These are phyloP conservation scores for Paraphaeosphaeria minitans DNA, from an alignment of 2,329 filamentous ascomycete species.

Conservation along the genomic window DNA sequence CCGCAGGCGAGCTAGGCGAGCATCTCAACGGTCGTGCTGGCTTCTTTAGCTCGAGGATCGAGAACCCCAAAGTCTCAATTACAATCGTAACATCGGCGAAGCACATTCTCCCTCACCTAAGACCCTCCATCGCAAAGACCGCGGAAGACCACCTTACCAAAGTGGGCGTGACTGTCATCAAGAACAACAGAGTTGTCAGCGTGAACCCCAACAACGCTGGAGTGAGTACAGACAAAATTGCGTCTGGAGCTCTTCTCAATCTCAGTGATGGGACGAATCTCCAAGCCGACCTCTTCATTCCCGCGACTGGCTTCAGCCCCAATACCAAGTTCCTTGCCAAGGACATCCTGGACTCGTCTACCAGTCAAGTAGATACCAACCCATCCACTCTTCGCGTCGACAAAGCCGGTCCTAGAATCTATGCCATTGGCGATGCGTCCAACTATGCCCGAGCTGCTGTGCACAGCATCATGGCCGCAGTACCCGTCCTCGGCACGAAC, in stretches of 20 bases:
- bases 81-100: constrained; percentile 40
- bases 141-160: constrained; percentile 45
- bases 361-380: constrained; percentile 9
- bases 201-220: constrained; percentile 33
- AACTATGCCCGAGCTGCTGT: constrained; percentile 39
- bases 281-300: constrained; percentile 43
- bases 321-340: constrained; percentile 39
- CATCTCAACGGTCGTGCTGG: constrained; percentile 55
- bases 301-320: constrained; percentile 40
- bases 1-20: constrained; percentile 52
- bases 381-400: constrained; percentile 36
- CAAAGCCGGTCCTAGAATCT: constrained; percentile 32
- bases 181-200: constrained; percentile 46
- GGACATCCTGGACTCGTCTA: constrained; percentile 19
- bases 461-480: constrained; percentile 41
- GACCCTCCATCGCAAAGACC: constrained; percentile 27
- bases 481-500: constrained; percentile 51
- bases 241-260: constrained; percentile 37
- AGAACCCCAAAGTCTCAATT: constrained; percentile 41
- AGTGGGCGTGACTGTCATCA: constrained; percentile 56
- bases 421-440: constrained; percentile 45
- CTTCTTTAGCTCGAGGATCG: constrained; percentile 41
- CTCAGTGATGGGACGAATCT: constrained; percentile 49
- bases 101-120: constrained; percentile 37
- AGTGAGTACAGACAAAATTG: constrained; percentile 45